These are phyloP conservation scores for Suhomyces coccinellae DNA, from an alignment of 1,139 yeast species.

Conservation along the genomic window DNA sequence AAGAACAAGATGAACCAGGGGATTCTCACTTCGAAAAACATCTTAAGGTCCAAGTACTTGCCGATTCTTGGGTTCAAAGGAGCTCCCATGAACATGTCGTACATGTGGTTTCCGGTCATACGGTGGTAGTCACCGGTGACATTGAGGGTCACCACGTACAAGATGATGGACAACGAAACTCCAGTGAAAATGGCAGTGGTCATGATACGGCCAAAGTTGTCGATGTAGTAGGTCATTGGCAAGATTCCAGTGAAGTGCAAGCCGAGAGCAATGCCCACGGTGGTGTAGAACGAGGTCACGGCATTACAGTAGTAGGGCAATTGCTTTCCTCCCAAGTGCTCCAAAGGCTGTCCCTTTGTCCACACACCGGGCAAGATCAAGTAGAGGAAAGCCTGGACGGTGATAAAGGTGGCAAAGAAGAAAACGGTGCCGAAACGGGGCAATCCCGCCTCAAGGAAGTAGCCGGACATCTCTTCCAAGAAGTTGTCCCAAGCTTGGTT, in stretches of 20 bases:
- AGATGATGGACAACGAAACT: constrained; percentile 56
- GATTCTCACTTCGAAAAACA: constrained; percentile 95
- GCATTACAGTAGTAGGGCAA: constrained; percentile 95
- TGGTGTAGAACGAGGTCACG: constrained; percentile 73
- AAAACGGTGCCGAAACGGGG: constrained; percentile 71
- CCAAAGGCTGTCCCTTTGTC: constrained; percentile 92
- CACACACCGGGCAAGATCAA: constrained; percentile 91
- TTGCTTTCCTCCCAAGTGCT: constrained; percentile 74
- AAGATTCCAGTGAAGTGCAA: constrained; percentile 76
- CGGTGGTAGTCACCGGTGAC: constrained; percentile 77
- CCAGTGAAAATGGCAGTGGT: constrained; percentile 85
- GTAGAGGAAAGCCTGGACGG: constrained; percentile 74
- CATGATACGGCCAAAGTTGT: constrained; percentile 89
- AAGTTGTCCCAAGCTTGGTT: constrained; percentile 64
- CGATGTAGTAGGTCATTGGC: constrained; percentile 71
- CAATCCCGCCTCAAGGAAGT: constrained; percentile 57
- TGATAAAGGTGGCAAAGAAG: constrained; percentile 67
- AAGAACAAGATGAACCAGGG: constrained; percentile 95
- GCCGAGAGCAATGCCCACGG: constrained; percentile 55
- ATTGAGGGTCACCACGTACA: constrained; percentile 64
- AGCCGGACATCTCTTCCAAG: constrained; percentile 40
- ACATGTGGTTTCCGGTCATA: constrained; percentile 87
- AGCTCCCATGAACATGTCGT: constrained; percentile 96
- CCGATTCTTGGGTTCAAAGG: constrained; percentile 96
- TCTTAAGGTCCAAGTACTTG: constrained; percentile 78